A percentile compares a stretch with the other conserved stretches of the same genome.
phyloP scores from a whole-genome alignment of 164 flowering plant species.

The Cinnamomum chago region DNA sequence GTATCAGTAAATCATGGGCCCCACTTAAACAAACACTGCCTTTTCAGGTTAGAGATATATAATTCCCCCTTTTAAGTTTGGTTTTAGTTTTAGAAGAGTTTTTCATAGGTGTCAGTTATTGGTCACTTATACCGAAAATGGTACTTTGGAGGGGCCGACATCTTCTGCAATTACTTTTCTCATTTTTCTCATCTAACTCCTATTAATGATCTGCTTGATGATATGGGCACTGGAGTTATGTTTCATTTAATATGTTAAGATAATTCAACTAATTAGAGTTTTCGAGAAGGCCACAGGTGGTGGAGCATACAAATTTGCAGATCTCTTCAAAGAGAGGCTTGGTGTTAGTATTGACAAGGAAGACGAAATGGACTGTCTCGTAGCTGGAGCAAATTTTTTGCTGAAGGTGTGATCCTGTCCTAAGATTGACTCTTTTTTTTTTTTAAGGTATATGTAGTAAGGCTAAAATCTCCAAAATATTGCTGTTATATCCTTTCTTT shows the following conservation, averaged over 20 bases:
- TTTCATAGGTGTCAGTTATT: neutral
- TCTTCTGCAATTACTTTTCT: neutral
- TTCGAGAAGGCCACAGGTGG: slow-evolving; percentile 95
- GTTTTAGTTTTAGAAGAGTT: too few relatives aligned
- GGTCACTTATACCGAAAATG: neutral
- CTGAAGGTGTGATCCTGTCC: slow-evolving; percentile 55
- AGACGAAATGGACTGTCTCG: slow-evolving; percentile 97
- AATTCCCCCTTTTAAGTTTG: neutral
- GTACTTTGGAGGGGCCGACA: too few relatives aligned
- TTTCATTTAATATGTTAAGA: neutral
- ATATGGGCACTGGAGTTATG: neutral
- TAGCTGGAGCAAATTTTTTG: slow-evolving; percentile 93
- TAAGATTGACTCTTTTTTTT: neutral
- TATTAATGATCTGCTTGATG: neutral
- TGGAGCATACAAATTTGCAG: slow-evolving; percentile 93
- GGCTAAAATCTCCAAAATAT: too few relatives aligned
- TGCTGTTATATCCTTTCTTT: too few relatives aligned
- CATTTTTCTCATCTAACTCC: neutral
- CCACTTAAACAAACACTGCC: neutral
- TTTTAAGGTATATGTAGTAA: neutral
- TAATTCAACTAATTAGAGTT: slow-evolving; percentile 20
- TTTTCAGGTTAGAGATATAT: neutral
- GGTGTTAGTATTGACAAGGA: slow-evolving; percentile 94
- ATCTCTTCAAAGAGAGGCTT: slow-evolving; percentile 89
- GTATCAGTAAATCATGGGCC: too few relatives aligned